phyloP scores from a whole-genome alignment of 306 rosid genomes.

The Echinosophora koreensis region DNA sequence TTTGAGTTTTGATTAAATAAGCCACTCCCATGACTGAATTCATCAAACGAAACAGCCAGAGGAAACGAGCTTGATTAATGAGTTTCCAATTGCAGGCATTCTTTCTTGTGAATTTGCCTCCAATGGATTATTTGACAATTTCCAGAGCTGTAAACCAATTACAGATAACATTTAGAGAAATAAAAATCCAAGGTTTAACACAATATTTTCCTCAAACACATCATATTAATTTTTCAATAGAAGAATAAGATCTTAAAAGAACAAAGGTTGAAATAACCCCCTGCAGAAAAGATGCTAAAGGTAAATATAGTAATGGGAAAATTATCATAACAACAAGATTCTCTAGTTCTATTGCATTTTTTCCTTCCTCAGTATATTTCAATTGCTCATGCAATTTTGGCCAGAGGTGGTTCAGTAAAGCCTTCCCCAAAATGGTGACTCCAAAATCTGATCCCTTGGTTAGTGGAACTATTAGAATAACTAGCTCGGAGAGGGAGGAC shows the following conservation, averaged over 20 bases:
- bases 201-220: constrained; percentile 30
- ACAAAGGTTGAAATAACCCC: constrained; percentile 1
- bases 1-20: constrained; percentile 52
- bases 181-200: constrained; percentile 42
- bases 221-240: background rate
- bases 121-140: constrained; percentile 86
- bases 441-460: too few relatives aligned
- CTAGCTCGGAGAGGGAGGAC: too few relatives aligned
- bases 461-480: too few relatives aligned
- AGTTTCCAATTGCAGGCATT: constrained; percentile 69
- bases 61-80: constrained; percentile 62
- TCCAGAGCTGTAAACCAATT: constrained; percentile 78
- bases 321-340: background rate
- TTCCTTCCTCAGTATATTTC: too few relatives aligned
- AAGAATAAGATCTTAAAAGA: constrained; percentile 14
- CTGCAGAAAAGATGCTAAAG: background rate
- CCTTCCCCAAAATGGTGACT: too few relatives aligned
- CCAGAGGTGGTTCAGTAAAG: background rate
- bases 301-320: background rate
- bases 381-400: background rate
- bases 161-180: constrained; percentile 49
- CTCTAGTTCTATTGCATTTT: constrained; percentile 19
- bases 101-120: constrained; percentile 83
- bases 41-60: constrained; percentile 50
- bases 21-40: constrained; percentile 52